Conservation (phyloP, 176 grass and related monocot genomes). For the Saccharum spontaneum region DNA sequence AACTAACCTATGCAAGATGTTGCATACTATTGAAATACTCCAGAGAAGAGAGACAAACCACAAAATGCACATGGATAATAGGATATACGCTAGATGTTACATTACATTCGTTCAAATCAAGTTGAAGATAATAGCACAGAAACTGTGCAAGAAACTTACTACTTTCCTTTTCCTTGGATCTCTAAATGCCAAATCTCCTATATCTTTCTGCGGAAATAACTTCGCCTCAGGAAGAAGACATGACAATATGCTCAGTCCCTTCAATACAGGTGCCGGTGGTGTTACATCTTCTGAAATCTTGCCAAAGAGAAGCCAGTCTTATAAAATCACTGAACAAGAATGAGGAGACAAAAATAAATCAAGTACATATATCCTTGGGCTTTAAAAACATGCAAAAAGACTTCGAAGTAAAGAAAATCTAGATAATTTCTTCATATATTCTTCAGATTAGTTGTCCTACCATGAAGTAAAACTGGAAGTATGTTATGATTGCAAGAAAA, state of each 20-base stretch:
- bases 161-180: slow-evolving; percentile 84
- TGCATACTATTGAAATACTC: neutral
- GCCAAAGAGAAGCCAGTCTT: slow-evolving; percentile 47
- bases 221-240: slow-evolving; percentile 94
- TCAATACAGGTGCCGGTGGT: slow-evolving; percentile 73
- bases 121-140: neutral
- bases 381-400: neutral
- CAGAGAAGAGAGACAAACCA: neutral
- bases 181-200: slow-evolving; percentile 91
- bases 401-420: neutral
- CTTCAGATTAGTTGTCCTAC: neutral
- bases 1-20: slow-evolving; percentile 8
- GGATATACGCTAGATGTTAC: slow-evolving; percentile 17
- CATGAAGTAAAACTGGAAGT: neutral
- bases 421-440: neutral
- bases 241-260: slow-evolving; percentile 75
- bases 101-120: slow-evolving; percentile 22
- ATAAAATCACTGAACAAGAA: slow-evolving; percentile 38
- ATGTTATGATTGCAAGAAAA: slow-evolving; percentile 8
- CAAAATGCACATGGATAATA: neutral
- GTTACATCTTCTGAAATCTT: slow-evolving; percentile 99
- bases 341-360: neutral
- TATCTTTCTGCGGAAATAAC: slow-evolving; percentile 88
- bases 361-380: neutral
- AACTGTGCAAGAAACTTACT: slow-evolving; percentile 49